Evolutionary conservation across 2,329 filamentous ascomycete species (phyloP), one percentile per base, ranked within the genome.

Genomic region (Venturia asperata): DNA sequence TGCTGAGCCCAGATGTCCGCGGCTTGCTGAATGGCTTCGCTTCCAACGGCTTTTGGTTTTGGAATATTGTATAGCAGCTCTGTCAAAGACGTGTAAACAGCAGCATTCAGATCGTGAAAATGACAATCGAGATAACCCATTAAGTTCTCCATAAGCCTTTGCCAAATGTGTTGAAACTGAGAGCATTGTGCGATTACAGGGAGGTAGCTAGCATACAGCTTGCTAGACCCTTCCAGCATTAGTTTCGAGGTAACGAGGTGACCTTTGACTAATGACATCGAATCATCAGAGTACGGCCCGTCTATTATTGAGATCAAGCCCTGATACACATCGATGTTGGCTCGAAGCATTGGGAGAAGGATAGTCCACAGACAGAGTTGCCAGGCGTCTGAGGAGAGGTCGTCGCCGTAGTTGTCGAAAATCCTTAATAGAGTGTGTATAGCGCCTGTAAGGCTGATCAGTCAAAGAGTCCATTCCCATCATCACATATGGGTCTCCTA

Each of bases 341-440:
- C 24, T 24, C 30, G 82, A 3, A 95, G 77, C 69, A 96, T 85
- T 66, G 85, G 85, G 75, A 96, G 92, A 1, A 96, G 82, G 7
- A 97, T 89, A 7, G 85, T 86, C 67, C 89, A 87, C 65, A 96
- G 83, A 70, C 92, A 94, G 37, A 93, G 82, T 61, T 88, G 87
- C 92, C 92, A 97, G 0, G 90, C 87, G 71, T 89, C 85, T 0
- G 90, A 82, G 49, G 84, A 87, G 5, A 97, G 80, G 64, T 89
- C 87, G 69, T 92, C 89, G 13, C 91, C 91, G 68, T 95, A 95
- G 1, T 91, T 92, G 73, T 96, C 92, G 68, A 97, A 92, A 24
- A 97, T 96, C 58, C 92, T 85, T 65, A 97, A 82, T 3, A 97
- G 79, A 0, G 93, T 97, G 74, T 97, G 93, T 27, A 97, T 90